These are phyloP conservation scores for Blastobotrys arbuscula DNA, from an alignment of 1,139 yeast species.

Conservation along the genomic window DNA sequence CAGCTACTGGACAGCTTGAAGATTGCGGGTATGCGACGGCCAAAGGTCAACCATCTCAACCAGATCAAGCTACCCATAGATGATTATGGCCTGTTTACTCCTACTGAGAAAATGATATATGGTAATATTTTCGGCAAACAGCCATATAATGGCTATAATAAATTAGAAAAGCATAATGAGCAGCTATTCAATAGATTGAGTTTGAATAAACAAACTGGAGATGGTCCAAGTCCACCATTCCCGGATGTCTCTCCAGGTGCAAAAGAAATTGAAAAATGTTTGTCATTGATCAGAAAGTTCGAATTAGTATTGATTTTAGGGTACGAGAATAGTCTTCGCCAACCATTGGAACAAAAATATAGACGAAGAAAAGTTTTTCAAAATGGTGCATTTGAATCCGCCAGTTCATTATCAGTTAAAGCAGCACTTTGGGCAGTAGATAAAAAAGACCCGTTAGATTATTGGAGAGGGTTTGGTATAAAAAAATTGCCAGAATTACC, in stretches of 20 bases:
- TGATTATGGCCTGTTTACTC: constrained; percentile 3
- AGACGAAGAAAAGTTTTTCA: not conserved
- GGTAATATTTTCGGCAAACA: constrained; percentile 7
- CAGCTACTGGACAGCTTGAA: not conserved
- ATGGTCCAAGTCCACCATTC: constrained; percentile 5
- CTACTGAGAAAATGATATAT: constrained; percentile 12
- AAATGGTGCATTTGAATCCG: not conserved
- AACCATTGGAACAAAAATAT: constrained; percentile 1
- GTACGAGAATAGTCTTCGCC: not conserved
- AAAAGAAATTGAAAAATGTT: constrained; percentile 4
- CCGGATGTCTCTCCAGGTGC: constrained; percentile 11
- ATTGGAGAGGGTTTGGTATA: constrained; percentile 4
- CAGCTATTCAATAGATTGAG: constrained; percentile 5
- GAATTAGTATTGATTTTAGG: not conserved
- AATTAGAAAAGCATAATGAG: not conserved
- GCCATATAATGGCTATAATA: not conserved
- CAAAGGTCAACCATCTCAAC: not conserved
- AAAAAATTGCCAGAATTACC: not conserved
- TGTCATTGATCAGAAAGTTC: not conserved
- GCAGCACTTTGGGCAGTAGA: constrained; percentile 14
- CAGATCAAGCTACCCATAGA: not conserved
- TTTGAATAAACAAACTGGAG: not conserved
- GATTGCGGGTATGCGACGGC: not conserved
- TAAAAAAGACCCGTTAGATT: constrained; percentile 7
- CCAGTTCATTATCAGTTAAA: not conserved